These are phyloP conservation scores for Saccharomyces hybrid DNA, from an alignment of 1,139 yeast species.

Conservation along the genomic window DNA sequence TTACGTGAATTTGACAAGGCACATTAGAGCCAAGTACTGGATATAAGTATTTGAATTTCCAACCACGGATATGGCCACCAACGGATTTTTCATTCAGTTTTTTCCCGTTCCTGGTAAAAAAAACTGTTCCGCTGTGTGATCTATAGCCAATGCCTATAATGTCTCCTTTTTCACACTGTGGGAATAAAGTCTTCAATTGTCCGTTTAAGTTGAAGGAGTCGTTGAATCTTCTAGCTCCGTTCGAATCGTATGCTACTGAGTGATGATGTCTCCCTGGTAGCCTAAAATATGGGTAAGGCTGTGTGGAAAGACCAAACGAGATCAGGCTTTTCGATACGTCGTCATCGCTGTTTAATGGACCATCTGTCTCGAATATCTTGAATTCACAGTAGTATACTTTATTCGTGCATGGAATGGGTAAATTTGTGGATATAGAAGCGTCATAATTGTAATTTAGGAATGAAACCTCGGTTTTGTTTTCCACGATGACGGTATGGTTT, in stretches of 20 bases:
- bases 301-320: slow-evolving; percentile 74
- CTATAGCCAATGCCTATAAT: slow-evolving; percentile 63
- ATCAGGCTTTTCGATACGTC: slow-evolving; percentile 29
- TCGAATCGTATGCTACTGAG: slow-evolving; percentile 79
- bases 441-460: slow-evolving; percentile 63
- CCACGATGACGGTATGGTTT: slow-evolving; percentile 53
- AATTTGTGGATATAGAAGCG: slow-evolving; percentile 73
- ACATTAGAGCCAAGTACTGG: slow-evolving; percentile 86
- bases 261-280: slow-evolving; percentile 70
- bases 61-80: slow-evolving; percentile 73
- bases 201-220: slow-evolving; percentile 61
- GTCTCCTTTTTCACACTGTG: slow-evolving; percentile 66
- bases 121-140: slow-evolving; percentile 52
- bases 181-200: slow-evolving; percentile 50
- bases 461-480: slow-evolving; percentile 68
- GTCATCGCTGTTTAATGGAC: slow-evolving; percentile 32
- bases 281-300: slow-evolving; percentile 84
- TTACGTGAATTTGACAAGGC: slow-evolving; percentile 68
- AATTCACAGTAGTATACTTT: slow-evolving; percentile 90
- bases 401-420: slow-evolving; percentile 79
- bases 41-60: slow-evolving; percentile 70
- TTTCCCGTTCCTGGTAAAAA: slow-evolving; percentile 65
- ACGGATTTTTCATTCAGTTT: slow-evolving; percentile 56
- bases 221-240: slow-evolving; percentile 72
- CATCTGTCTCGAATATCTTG: slow-evolving; percentile 46